phyloP scores from a whole-genome alignment of 441 rosid species.

The Jatropha multifida region DNA sequence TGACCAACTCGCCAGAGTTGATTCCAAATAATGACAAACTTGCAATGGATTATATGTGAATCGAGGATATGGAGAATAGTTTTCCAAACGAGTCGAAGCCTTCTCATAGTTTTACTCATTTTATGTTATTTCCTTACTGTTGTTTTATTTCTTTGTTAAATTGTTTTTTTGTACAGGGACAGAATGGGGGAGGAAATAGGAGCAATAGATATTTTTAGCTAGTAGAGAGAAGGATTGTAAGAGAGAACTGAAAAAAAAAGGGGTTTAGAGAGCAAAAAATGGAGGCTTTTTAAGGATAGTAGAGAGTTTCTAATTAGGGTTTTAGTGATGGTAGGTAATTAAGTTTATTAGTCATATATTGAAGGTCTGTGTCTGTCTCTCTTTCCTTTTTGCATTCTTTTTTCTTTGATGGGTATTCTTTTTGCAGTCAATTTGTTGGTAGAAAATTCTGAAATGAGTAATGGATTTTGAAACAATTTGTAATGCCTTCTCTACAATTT shows the following conservation, averaged over 20 bases:
- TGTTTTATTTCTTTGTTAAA: constrained; percentile 42
- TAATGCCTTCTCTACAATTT: constrained; percentile 5
- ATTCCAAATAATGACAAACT: constrained; percentile 52
- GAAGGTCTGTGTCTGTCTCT: constrained; percentile 27
- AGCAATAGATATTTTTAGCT: constrained; percentile 37
- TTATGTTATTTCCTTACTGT: constrained; percentile 18
- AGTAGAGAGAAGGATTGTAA: constrained; percentile 35
- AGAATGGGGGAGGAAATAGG: constrained; percentile 35
- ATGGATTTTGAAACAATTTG: constrained; percentile 32
- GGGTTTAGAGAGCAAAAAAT: constrained; percentile 26
- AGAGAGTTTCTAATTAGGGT: constrained; percentile 32
- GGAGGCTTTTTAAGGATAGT: constrained; percentile 30
- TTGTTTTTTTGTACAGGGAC: constrained; percentile 52
- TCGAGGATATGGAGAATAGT: constrained; percentile 5
- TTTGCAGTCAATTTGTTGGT: constrained; percentile 52
- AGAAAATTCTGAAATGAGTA: constrained; percentile 33
- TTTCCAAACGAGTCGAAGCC: background rate
- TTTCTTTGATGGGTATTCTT: constrained; percentile 41
- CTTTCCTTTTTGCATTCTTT: constrained; percentile 29
- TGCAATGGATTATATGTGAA: constrained; percentile 43
- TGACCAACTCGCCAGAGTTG: constrained; percentile 38
- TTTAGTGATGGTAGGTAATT: constrained; percentile 30
- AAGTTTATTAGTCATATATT: constrained; percentile 25
- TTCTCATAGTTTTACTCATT: constrained; percentile 9
- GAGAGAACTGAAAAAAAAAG: constrained; percentile 25